Base-by-base conservation (phyloP, 345 rosid genomes). In the Anastatica hierochuntica region DNA sequence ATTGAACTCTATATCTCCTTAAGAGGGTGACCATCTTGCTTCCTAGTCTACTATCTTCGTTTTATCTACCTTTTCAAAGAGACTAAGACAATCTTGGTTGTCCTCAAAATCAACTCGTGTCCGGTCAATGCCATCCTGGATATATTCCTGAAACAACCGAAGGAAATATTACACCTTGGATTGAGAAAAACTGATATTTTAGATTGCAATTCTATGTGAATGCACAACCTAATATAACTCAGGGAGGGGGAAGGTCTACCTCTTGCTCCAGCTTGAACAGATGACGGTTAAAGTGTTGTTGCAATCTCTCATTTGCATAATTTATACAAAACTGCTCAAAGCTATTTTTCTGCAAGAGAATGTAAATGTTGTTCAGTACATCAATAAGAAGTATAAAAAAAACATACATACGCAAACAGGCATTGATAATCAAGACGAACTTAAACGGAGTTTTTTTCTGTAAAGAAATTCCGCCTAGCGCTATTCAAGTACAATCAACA, bases 41-140 rank as follows among this genome's bases (percentile, higher is more conserved):
- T 54, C 49, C 42, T 54, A 53, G 34, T 53, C 26, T 54, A 53
- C 24, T 27, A 0, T 18, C 41, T 43, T 49, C 21, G 24, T 21
- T 50, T 37, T 18, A 43, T 13, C 14, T 78, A 92, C 98, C 96
- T 88, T 92, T 75, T 92, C 98, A 70, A 92, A 92, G 63, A 92
- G 98, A 74, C 81, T 80, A 62, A 92, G 98, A 66, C 98, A 92
- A 58, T 81, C 88, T 70, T 92, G 95, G 66, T 92, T 92, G 74
- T 92, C 98, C 62, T 92, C 98, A 74, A 92, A 92, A 43, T 92
- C 96, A 73, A 92, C 96, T 70, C 77, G 85, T 15, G 95, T 71
- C 98, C 98, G 88, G 62, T 92, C 98, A 75, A 92, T 92, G 41
- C 98, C 98, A 77, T 92, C 98, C 61, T 88, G 96, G 58, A 88